Conservation (phyloP, 2,329 filamentous ascomycete species). For the Fusarium sp. region DNA sequence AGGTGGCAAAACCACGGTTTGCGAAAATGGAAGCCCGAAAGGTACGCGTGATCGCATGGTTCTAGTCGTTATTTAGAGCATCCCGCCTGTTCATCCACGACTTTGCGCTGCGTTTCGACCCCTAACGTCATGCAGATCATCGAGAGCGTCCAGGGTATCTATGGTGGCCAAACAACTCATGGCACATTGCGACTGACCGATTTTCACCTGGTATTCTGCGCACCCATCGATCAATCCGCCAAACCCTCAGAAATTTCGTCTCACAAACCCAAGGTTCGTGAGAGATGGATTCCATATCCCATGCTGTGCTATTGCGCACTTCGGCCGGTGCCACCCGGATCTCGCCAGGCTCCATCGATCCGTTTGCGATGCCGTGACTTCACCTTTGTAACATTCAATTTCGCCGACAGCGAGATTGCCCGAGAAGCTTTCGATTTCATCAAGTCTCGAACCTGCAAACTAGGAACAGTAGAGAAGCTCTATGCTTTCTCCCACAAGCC, state of each 20-base stretch:
- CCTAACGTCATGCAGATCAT: constrained; percentile 51
- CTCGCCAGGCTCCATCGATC: constrained; percentile 80
- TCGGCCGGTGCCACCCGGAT: constrained; percentile 74
- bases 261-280: constrained; percentile 56
- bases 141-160: constrained; percentile 69
- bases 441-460: constrained; percentile 79
- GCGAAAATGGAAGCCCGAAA: constrained; percentile 54
- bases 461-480: constrained; percentile 85
- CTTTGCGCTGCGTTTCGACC: background rate
- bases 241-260: constrained; percentile 30
- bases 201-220: constrained; percentile 68
- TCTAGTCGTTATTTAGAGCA: background rate
- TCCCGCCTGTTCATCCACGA: background rate
- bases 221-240: constrained; percentile 48
- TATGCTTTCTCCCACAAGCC: constrained; percentile 90
- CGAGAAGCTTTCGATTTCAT: constrained; percentile 90
- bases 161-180: constrained; percentile 64
- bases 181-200: constrained; percentile 70
- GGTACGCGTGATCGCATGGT: constrained; percentile 41
- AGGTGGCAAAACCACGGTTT: background rate
- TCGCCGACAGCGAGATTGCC: constrained; percentile 76
- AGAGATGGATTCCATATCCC: constrained; percentile 94
- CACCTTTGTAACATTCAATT: constrained; percentile 91
- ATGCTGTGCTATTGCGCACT: constrained; percentile 86
- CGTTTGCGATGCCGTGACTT: constrained; percentile 93